Evolutionary conservation across 257 asterid species (phyloP), one percentile per base, ranked within the genome.

Genomic region (Nicotiana paniculata): DNA sequence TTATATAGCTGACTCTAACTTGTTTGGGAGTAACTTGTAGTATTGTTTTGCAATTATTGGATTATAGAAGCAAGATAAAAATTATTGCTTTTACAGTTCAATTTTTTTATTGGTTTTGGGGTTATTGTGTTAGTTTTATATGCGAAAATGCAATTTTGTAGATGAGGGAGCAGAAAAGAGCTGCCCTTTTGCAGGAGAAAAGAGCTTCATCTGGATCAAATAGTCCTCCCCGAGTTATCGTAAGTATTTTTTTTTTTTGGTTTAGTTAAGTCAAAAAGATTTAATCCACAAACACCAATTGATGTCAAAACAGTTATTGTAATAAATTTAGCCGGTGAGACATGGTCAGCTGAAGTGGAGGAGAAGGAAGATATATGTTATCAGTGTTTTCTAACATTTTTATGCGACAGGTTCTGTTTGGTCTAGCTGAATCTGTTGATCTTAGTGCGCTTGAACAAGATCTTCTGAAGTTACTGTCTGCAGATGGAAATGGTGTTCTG

Each of bases 181-280:
- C 92, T 0, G 97, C 94, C 3, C 59, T 91, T 55, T 84, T 92
- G 89, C 91, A 92, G 85, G 97, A 93, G 92, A 96, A 93, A 89
- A 92, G 97, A 88, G 93, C 94, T 53, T 79, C 84, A 16, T 89
- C 94, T 4, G 98, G 97, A 70, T 83, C 95, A 35, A 87, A 86
- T 26, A 89, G 95, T 81, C 95, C 98, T 43, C 99, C 98, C 24
- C 97, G 98, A 66, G 93, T 96, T 81, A 89, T 96, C 82, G 99
- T 94, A 85, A 88, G 95, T 81, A 66, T 83, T 51, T 26, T 54
- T 30, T 82, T 58, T 61, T 53, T 72, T 37, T 7, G 12, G 63
- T 15, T 3, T 51, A 7, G 46, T 75, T 51, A 21, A 51, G 63
- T 75, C 12, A 48, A 48, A 24, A 7, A 24, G 2, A 12, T 12